phyloP scores from a whole-genome alignment of 345 rosid genomes.

The Linum trigynum region DNA sequence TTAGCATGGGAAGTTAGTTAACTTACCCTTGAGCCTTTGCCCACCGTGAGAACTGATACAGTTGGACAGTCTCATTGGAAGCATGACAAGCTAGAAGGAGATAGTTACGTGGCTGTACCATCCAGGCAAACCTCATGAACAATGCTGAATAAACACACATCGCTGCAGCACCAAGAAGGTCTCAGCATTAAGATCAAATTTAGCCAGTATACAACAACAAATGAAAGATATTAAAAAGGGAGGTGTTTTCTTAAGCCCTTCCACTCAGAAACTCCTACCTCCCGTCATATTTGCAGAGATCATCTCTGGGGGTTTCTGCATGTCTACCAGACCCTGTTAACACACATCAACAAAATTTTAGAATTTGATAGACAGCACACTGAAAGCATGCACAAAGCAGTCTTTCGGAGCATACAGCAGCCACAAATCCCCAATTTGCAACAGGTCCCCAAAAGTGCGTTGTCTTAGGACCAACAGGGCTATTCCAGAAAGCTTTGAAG shows the following conservation, averaged over 20 bases:
- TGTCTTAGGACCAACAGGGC: conserved; percentile 80
- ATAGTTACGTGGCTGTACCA: conserved; percentile 82
- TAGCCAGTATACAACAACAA: neutral
- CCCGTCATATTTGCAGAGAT: conserved; percentile 84
- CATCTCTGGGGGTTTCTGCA: conserved; percentile 90
- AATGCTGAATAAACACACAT: conserved; percentile 70
- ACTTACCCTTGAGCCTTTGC: conserved; percentile 34
- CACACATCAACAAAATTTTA: conserved; percentile 8
- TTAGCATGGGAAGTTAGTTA: neutral
- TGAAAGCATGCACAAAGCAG: neutral
- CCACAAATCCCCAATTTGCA: conserved; percentile 84
- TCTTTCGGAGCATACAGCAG: conserved; percentile 45
- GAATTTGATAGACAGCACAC: conserved; percentile 4
- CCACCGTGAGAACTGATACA: conserved; percentile 87
- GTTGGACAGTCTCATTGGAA: conserved; percentile 93
- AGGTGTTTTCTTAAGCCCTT: neutral
- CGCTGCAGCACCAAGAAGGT: conserved; percentile 25
- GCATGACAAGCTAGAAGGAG: conserved; percentile 85
- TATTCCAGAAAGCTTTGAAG: conserved; percentile 62
- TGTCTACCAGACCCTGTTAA: conserved; percentile 76
- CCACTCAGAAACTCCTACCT: conserved; percentile 26
- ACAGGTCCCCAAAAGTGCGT: conserved; percentile 91
- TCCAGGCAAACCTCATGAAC: conserved; percentile 92
- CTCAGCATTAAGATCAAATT: neutral
- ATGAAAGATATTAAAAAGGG: conserved; percentile 3